Evolutionary conservation across 257 asterid genomes (phyloP), one percentile per base, ranked within the genome.

Genomic region (Fraxinus pennsylvanica): DNA sequence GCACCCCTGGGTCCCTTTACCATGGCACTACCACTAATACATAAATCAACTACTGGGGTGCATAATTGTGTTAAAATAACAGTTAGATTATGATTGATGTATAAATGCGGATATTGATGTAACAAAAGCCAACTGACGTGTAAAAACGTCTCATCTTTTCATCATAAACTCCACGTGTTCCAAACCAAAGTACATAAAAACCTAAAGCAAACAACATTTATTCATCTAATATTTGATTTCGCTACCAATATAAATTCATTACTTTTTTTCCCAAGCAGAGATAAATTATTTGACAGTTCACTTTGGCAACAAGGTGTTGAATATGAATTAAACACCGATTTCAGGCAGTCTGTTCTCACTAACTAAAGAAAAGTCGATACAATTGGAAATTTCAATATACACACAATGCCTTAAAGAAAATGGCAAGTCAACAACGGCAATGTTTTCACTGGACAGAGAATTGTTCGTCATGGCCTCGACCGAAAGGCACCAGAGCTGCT

Each of bases 301-400:
- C 85, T 79, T 79, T 71, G 72, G 80, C 68, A 43, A 65, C 66
- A 72, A 68, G 59, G 21, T 38, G 57, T 39, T 27, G 72, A 78
- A 67, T 35, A 67, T 36, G 38, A 76, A 76, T 67, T 43, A 82
- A 35, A 17, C 25, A 36, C 73, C 45, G 69, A 72, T 77, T 15
- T 22, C 63, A 72, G 65, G 32, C 78, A 74, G 68, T 75, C 74
- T 74, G 71, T 57, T 74, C 67, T 50, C 10, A 57, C 36, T 9
- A 27, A 71, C 47, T 54, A 68, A 22, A 27, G 45, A 65, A 45
- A 70, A 39, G 27, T 19, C 43, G 29, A 39, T 78, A 73, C 85
- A 72, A 74, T 63, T 52, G 72, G 57, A 65, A 66, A 66, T 75
- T 74, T 73, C 74, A 80, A 81, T 72, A 79, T 77, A 79, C 87